These are phyloP conservation scores for Gryganskiella cystojenkinii DNA, from an alignment of 192 early-diverging fungal genomes.

Conservation along the genomic window DNA sequence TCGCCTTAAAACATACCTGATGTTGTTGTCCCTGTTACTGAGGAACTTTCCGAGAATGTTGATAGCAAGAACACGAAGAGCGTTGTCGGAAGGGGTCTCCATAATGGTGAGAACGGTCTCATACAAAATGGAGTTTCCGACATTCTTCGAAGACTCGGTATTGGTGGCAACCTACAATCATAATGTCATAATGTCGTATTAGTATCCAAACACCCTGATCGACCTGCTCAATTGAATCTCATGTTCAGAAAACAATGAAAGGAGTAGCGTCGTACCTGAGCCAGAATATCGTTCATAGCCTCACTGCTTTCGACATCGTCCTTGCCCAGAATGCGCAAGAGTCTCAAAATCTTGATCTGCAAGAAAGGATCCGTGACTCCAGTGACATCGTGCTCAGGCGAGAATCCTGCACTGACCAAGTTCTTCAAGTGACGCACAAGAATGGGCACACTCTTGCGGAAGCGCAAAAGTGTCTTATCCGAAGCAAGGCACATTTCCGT, in stretches of 20 bases:
- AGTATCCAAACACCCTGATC: too few species aligned
- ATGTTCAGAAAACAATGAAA: background rate
- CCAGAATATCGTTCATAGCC: slow-evolving; percentile 96
- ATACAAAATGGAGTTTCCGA: slow-evolving; percentile 97
- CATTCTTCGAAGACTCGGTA: slow-evolving; percentile 95
- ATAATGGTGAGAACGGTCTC: slow-evolving; percentile 97
- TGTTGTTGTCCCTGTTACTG: slow-evolving; percentile 96
- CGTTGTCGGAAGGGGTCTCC: slow-evolving; percentile 91
- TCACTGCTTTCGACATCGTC: slow-evolving; percentile 86
- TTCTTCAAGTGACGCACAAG: slow-evolving; percentile 91
- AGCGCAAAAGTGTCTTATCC: slow-evolving; percentile 72
- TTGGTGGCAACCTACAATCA: slow-evolving; percentile 86
- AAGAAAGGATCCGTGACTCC: slow-evolving; percentile 98
- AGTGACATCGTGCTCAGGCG: slow-evolving; percentile 95
- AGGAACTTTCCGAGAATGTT: slow-evolving; percentile 98
- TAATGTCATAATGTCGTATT: too few species aligned
- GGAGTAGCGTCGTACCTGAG: slow-evolving; percentile 66
- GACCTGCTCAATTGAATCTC: too few species aligned
- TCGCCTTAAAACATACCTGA: slow-evolving; percentile 66
- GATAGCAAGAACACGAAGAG: slow-evolving; percentile 93
- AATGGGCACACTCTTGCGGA: slow-evolving; percentile 82
- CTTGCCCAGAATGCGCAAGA: slow-evolving; percentile 89
- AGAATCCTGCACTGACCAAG: slow-evolving; percentile 86
- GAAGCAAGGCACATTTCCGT: slow-evolving; percentile 88
- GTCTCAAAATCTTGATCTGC: slow-evolving; percentile 91